These are phyloP conservation scores for Coemansia sp. DNA, from an alignment of 192 early-diverging fungal species.

Conservation along the genomic window DNA sequence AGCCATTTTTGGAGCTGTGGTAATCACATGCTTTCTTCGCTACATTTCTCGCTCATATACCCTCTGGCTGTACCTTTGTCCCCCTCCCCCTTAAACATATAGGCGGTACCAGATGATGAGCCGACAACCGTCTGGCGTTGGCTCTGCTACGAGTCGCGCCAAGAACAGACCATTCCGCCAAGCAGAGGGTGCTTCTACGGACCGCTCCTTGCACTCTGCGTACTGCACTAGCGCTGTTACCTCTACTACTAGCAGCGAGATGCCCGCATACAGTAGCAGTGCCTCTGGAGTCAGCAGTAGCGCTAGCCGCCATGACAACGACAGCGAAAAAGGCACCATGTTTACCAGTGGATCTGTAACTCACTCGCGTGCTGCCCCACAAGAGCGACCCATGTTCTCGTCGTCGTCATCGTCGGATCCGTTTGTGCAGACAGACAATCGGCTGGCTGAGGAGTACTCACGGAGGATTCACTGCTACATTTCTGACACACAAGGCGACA, in stretches of 20 bases:
- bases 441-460: slow-evolving; percentile 37
- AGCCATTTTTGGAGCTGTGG: not conserved
- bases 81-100: not conserved
- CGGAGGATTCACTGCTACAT: slow-evolving; percentile 51
- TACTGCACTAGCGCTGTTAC: not conserved
- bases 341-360: slow-evolving; percentile 9
- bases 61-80: not conserved
- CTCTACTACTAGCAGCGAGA: not conserved
- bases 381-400: slow-evolving; percentile 15
- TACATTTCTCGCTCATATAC: not conserved
- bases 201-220: not conserved
- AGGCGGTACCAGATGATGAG: not conserved
- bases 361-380: slow-evolving; percentile 15
- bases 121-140: slow-evolving; percentile 1
- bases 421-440: slow-evolving; percentile 34
- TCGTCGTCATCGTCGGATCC: slow-evolving; percentile 13
- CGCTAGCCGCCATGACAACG: slow-evolving; percentile 1
- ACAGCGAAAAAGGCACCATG: slow-evolving; percentile 5
- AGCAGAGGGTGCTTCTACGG: not conserved
- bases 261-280: not conserved
- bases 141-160: not conserved
- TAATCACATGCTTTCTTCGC: not conserved
- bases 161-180: not conserved
- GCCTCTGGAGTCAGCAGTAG: slow-evolving; percentile 4
- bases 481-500: slow-evolving; percentile 19